These are phyloP conservation scores for Climacium dendroides DNA, from an alignment of 225 moss, liverwort and hornwort species.

Conservation along the genomic window DNA sequence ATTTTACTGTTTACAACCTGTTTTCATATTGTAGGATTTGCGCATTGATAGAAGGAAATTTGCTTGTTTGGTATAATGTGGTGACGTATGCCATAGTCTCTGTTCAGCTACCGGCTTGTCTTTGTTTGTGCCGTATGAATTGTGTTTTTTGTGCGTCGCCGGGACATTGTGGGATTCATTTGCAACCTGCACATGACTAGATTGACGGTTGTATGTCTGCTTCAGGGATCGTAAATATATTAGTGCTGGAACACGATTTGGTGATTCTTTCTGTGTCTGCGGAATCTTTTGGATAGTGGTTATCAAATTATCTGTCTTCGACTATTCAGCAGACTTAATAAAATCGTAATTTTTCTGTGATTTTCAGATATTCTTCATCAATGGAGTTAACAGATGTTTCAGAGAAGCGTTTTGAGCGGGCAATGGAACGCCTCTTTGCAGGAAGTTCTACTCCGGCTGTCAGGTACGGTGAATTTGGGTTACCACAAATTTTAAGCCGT, in stretches of 20 bases:
- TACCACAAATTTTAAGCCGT: neutral
- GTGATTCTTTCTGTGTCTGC: neutral
- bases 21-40: neutral
- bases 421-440: constrained; percentile 66
- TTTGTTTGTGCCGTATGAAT: neutral
- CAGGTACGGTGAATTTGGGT: constrained; percentile 32
- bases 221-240: neutral
- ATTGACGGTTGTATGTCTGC: neutral
- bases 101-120: neutral
- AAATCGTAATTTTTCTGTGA: neutral
- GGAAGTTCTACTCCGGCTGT: constrained; percentile 55
- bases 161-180: neutral
- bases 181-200: neutral
- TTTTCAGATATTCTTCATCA: neutral
- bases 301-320: neutral
- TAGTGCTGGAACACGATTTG: neutral
- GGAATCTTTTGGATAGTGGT: neutral
- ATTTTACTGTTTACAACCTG: neutral
- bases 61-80: neutral
- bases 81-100: neutral
- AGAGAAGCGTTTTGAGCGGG: constrained; percentile 74
- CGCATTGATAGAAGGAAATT: neutral
- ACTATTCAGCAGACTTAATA: neutral
- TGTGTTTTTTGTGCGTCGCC: neutral
- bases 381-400: constrained; percentile 46